Base-by-base conservation (phyloP, 208 protist species). In the Trypanosoma mega region DNA sequence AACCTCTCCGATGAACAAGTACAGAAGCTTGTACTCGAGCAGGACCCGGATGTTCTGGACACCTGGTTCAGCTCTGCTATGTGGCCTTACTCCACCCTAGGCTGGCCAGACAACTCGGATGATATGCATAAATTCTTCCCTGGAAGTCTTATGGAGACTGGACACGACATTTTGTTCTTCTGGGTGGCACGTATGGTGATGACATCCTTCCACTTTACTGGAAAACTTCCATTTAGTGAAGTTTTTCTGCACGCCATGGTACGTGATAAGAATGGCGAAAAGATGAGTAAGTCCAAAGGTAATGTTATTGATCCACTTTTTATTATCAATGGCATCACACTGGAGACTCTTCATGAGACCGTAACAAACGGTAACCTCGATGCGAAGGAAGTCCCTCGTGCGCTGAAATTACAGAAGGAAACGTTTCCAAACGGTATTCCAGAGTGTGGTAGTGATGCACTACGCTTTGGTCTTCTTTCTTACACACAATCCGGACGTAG, bases 121-220 rank as follows among this genome's bases (percentile, higher is more conserved):
- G 97, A 99, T 64, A 92, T 98, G 70, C 67, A 97, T 50, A 74
- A 82, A 21, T 99, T 98, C 78, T 99, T 98, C 75, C 98, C 98
- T 36, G 97, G 77, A 30, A 68, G 76, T 18, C 57, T 99, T 7
- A 92, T 99, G 56, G 98, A 99, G 83, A 99, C 99, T 18, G 99
- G 99, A 20, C 72, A 94, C 51, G 99, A 99, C 80, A 99, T 99
- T 68, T 60, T 99, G 23, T 99, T 99, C 87, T 99, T 99, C 85
- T 99, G 99, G 99, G 99, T 99, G 3, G 98, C 99, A 16, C 81
- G 99, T 58, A 99, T 99, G 99, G 98, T 99, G n/a, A 99, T 99
- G 98, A 93, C 99, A 49, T 97, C 97, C 46, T 73, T 98, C 9
- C 74, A 98, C 61, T 85, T 99, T 24, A 99, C 91, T 12, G 91